Base-by-base conservation (phyloP, 345 rosid genomes). In the Trapa bicornis region DNA sequence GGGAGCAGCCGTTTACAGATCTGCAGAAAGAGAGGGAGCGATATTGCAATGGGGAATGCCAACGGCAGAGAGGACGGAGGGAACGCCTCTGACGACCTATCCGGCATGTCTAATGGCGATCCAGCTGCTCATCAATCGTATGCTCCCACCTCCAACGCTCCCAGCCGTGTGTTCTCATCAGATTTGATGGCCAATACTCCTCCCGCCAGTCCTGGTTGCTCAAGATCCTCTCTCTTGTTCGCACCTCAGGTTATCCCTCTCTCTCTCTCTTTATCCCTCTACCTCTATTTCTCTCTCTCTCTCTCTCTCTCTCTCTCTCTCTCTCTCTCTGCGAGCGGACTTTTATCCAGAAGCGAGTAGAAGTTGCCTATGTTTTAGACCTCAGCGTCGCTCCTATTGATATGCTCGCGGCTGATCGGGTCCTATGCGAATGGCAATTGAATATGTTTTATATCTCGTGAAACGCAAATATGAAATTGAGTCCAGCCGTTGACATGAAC, bases 21-120 rank as follows among this genome's bases (percentile, higher is more conserved):
- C 74, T 71, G 67, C 38, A 42, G n/a, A 47, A 45, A 22, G 29
- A 22, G 29, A 22, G 29, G 29, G 29, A 22, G 29, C 29, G 29
- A 22, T 22, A 22, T 22, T 22, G 43, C 70, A 33, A 92, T 92
- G 98, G 96, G 98, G 29, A 92, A 92, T 80, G 89, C 85, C 11
- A 89, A 78, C 73, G 98, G 87, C 14, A 85, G 85, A 75, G 93
- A 81, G 70, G 76, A 69, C 63, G 73, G 66, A 12, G 61, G 17
- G 39, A 62, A 14, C 65, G 50, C 17, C 29, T 22, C n/a, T 6
- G 67, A 13, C 66, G 67, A 41, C 63, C 72, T 79, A 9, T 65
- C 77, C 64, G 76, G 71, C 47, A 75, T 85, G 77, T 76, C 83
- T 61, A 83, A 83, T 56, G 83, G 84, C 64, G 76, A 3, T 37